phyloP scores from a whole-genome alignment of 2,329 filamentous ascomycete genomes.

The Talaromyces sp. region DNA sequence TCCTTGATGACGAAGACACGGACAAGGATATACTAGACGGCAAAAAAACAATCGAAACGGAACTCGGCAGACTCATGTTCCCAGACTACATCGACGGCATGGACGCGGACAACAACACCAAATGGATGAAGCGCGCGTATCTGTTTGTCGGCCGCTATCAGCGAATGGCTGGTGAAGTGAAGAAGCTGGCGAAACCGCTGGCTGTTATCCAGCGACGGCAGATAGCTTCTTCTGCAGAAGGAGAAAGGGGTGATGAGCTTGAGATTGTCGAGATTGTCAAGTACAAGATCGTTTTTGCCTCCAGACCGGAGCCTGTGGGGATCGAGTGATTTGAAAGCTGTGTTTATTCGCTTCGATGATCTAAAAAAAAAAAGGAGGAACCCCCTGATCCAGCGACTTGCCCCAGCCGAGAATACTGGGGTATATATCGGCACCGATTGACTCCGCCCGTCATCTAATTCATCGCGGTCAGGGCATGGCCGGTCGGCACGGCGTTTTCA shows the following conservation, averaged over 20 bases:
- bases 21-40: neutral
- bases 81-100: conserved; percentile 61
- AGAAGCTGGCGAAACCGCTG: conserved; percentile 72
- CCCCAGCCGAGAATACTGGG: neutral
- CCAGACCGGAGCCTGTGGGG: conserved; percentile 78
- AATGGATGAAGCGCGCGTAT: conserved; percentile 88
- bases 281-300: conserved; percentile 80
- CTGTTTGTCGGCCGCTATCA: conserved; percentile 87
- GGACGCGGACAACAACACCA: conserved; percentile 46
- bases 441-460: neutral
- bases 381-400: neutral
- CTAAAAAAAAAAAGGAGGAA: neutral
- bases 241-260: conserved; percentile 21
- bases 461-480: neutral
- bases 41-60: conserved; percentile 34
- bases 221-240: neutral
- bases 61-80: conserved; percentile 70
- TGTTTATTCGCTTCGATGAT: neutral
- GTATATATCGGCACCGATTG: neutral
- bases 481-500: neutral
- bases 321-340: neutral
- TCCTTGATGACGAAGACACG: conserved; percentile 25
- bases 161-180: conserved; percentile 81
- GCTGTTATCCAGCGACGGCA: conserved; percentile 62
- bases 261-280: conserved; percentile 85